Base-by-base conservation (phyloP, 2,329 filamentous ascomycete genomes). In the Phaeosphaeria sp. region DNA sequence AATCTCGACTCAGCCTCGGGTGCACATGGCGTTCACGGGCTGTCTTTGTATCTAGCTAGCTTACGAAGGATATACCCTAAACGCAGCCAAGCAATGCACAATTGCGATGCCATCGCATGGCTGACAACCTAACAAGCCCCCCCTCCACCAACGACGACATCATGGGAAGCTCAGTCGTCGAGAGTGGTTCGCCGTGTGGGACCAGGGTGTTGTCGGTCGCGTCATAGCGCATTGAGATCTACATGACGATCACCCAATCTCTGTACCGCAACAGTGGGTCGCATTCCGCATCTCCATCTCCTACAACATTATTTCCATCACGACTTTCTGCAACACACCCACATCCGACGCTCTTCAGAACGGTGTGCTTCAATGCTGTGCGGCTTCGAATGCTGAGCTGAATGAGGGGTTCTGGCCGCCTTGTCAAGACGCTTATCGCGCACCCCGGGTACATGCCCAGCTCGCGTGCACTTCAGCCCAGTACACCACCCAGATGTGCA, bases 21-120 rank as follows among this genome's bases (percentile, higher is more conserved):
- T 15, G 18, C 21, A n/a, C 20, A 40, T 25, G 48, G 48, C 48
- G 48, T 42, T 25, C 48, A 21, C 20, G 48, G 48, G 48, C 48
- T 50, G 48, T 50, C 30, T 33, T 36, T 42, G 33, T 50, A 50
- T 25, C 30, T 50, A 39, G 30, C 48, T 42, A 44, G 42, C 42
- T 8, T 22, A 18, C 42, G 27, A 15, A 48, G 45, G 45, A 20
- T 6, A 36, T 36, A 21, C 48, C 11, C 18, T 21, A 50, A 39
- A 24, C 7, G 17, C 30, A 24, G 36, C 48, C 48, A 40, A 50
- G 48, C 48, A 17, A 17, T 49, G 47, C 47, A 49, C 36, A 36
- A 39, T n/a, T 39, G 17, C 36, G 36, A 39, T n/a, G 36, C 36
- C 15, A 22, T 44, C 18, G 42, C 18, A 44, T 8, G 18, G 42